Base-by-base conservation (phyloP, 2,329 filamentous ascomycete genomes). In the Cordyceps fumosorosea region DNA sequence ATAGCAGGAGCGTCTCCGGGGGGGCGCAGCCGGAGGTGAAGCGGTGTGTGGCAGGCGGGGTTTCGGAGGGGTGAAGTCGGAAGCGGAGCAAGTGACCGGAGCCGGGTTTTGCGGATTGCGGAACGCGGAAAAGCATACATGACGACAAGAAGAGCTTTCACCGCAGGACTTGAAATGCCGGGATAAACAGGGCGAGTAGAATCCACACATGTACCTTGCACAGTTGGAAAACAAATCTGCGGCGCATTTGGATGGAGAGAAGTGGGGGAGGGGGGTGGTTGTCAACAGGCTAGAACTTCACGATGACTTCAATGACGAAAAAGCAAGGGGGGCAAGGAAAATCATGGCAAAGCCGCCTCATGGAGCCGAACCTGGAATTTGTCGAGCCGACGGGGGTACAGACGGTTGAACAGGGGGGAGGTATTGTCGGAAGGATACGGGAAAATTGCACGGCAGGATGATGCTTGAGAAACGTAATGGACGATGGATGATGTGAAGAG, bases 291-390 rank as follows among this genome's bases (percentile, higher is more conserved):
- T 44, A n/a, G 22, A 34, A 16, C 22, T 52, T 52, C 53, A 62
- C 60, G 60, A 62, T 56, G 26, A 57, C 60, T 51, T 62, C 53
- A 62, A 62, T 52, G 47, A 57, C 53, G 47, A 24, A 47, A 47
- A 45, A 8, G 34, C 20, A 32, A 29, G 32, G 5, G 48, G 42
- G 18, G 37, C 26, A 29, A 29, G 3, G 26, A 6, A 29, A 29
- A 54, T 51, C 34, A 37, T 22, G 24, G 22, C 24, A 60, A 47
- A 47, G 16, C n/a, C 48, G 32, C 45, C 26, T 58, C 44, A 58
- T 14, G 57, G 47, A 40, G 32, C 16, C 26, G 16, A 37, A 51
- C 8, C 14, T 29, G n/a, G 22, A 29, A 50, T 8, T n/a, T 20
- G 29, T 18, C 48, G 10, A 52, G 48, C 18, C 16, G 8, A 50